Conservation (phyloP, 2,329 filamentous ascomycete genomes). For the Diplodia seriata region DNA sequence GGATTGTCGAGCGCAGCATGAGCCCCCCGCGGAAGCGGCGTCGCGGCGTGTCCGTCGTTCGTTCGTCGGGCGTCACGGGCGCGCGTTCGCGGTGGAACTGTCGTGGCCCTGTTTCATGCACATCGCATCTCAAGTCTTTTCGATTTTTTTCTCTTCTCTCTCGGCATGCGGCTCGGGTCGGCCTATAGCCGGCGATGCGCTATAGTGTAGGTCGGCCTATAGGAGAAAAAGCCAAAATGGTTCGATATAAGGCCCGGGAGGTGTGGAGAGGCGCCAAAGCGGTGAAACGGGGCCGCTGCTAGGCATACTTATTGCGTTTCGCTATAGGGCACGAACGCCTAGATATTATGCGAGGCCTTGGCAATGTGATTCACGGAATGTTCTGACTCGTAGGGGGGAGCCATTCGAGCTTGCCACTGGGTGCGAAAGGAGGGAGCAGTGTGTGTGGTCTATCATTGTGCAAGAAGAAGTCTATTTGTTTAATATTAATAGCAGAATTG, state of each 20-base stretch:
- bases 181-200: not conserved
- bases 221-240: not conserved
- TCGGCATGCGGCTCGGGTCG: not conserved
- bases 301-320: not conserved
- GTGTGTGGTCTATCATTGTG: not conserved
- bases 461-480: not conserved
- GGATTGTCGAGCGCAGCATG: not conserved
- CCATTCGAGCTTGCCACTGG: not conserved
- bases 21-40: not conserved
- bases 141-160: not conserved
- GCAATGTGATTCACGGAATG: not conserved
- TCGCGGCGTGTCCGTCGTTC: not conserved
- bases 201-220: not conserved
- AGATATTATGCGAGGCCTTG: not conserved
- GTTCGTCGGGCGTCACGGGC: not conserved
- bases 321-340: not conserved
- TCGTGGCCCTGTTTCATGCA: not conserved
- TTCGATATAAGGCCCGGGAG: not conserved
- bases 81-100: not conserved
- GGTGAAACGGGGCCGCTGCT: not conserved
- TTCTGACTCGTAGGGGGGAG: not conserved
- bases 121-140: not conserved
- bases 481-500: not conserved
- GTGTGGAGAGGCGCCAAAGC: not conserved
- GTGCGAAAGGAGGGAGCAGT: not conserved